Evolutionary conservation across 1,139 yeast genomes (phyloP), one percentile per base, ranked within the genome.

Genomic region (Yamadazyma pseudoaaseri): DNA sequence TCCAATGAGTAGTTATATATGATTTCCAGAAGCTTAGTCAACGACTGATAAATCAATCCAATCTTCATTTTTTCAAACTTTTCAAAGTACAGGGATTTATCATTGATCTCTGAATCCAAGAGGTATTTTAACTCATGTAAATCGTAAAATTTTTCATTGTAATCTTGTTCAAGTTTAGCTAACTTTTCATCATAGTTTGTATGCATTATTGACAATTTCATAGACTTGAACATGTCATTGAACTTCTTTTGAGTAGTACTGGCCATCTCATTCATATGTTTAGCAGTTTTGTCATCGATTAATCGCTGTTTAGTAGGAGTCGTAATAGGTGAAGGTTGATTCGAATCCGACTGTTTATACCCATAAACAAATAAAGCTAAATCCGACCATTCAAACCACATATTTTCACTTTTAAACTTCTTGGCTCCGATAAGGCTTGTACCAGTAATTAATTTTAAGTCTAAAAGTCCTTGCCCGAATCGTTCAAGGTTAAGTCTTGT

Each of bases 301-400:
- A 42, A 24, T 20, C 35, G 22, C 16, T 26, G 33, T 16, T 35
- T 37, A 6, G 26, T 27, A 13, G 34, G 42, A 5, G 30, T 31
- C 3, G 46, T 35, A 1, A 42, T 38, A 10, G 33, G 28, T 27
- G 24, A 7, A 26, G 30, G 17, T 14, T 14, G 9, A 16, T 20
- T 6, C 6, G 14, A 9, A 9, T 12, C 16, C 8, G 11, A 12
- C 30, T 17, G 29, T 20, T 29, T 20, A 32, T 40, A 51, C 11
- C 45, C 45, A 6, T 60, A 48, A 4, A 54, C 47, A 23, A 37
- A 51, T 3, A 47, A 25, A 6, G 71, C 65, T 27, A 58, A 43
- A 11, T 65, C 71, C 2, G 72, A 52, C 75, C 75, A 70, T 43
- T 70, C 76, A 38, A 67, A 66, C 74, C 74, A 69, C 64, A 66